Base-by-base conservation (phyloP, 495 filamentous ascomycete species). In the Aspergillus leporis region DNA sequence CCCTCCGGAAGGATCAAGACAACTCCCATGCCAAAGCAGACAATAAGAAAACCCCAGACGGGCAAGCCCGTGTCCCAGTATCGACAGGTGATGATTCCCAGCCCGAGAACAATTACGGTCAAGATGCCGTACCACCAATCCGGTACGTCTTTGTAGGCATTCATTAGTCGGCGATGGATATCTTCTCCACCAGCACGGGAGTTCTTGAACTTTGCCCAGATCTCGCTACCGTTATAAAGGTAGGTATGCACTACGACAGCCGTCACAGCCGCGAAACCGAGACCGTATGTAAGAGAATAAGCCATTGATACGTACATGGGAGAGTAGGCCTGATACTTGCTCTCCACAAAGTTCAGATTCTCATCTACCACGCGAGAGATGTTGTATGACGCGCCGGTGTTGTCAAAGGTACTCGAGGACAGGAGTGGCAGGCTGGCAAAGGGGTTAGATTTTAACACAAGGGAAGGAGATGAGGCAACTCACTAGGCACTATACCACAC, bases 1-100 rank as follows among this genome's bases (percentile, higher is more conserved):
- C 90, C 90, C 63, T 90, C 90, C 16, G 90, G 90, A 48, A 93
- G 86, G 68, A 92, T 92, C 32, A 92, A 78, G 16, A 90, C 66
- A 16, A 83, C 81, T 53, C 86, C 87, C 46, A 82, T 61, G 31
- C 75, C 82, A 14, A 92, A 78, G 9, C 57, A 60, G 41, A 90
- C 89, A 7, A 94, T 78, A 2, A 93, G 75, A 12, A 94, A 75
- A 6, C 90, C 90, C 70, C 91, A 92, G 82, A 89, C 91, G 0
- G 90, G 90, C 4, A 93, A 77, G 66, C 91, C 82, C 0, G 90
- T 88, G 62, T 92, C 91, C 67, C 64, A 69, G 25, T 61, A 61
- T 43, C 19, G 53, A 1, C 61, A 55, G 5, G 64, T 69, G 9
- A 83, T 80, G 1, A 79, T 76, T 1, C 73, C 79, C n/a, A 86